Conservation (phyloP, 2,329 filamentous ascomycete species). For the Berkeleyomyces rouxiae region DNA sequence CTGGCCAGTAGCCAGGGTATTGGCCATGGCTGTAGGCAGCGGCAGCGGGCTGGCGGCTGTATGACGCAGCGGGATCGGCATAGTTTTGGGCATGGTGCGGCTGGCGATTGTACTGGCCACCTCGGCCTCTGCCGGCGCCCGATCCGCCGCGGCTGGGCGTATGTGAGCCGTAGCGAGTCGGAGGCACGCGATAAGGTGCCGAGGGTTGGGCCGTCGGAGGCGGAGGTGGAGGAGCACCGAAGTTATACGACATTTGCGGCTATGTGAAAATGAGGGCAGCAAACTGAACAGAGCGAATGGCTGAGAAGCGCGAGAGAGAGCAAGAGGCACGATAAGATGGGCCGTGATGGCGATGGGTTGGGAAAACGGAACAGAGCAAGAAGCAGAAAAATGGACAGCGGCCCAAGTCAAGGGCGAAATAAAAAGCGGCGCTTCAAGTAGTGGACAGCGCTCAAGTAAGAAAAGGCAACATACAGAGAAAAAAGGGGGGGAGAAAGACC, state of each 20-base stretch:
- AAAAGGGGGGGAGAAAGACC: background rate
- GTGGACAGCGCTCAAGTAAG: background rate
- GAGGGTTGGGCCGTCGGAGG: constrained; percentile 28
- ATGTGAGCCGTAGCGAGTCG: constrained; percentile 15
- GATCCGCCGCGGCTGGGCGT: constrained; percentile 17
- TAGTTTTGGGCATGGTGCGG: constrained; percentile 26
- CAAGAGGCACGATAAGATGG: background rate
- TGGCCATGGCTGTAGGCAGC: constrained; percentile 41
- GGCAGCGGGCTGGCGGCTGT: constrained; percentile 32
- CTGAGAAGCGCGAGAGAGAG: constrained; percentile 5
- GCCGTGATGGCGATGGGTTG: background rate
- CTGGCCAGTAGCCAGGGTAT: constrained; percentile 25
- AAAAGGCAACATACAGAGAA: background rate
- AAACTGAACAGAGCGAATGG: background rate
- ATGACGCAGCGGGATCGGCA: constrained; percentile 26
- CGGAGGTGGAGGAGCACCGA: constrained; percentile 36
- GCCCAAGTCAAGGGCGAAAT: background rate
- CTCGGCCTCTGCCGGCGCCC: constrained; percentile 9
- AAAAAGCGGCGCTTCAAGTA: background rate
- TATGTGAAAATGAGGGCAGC: background rate
- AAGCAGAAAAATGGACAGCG: background rate
- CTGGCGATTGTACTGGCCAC: constrained; percentile 5
- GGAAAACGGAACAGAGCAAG: background rate
- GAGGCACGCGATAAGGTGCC: constrained; percentile 29
- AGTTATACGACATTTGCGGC: constrained; percentile 33